phyloP scores from a whole-genome alignment of 257 asterid genomes.

The Nicotiana tabacum region DNA sequence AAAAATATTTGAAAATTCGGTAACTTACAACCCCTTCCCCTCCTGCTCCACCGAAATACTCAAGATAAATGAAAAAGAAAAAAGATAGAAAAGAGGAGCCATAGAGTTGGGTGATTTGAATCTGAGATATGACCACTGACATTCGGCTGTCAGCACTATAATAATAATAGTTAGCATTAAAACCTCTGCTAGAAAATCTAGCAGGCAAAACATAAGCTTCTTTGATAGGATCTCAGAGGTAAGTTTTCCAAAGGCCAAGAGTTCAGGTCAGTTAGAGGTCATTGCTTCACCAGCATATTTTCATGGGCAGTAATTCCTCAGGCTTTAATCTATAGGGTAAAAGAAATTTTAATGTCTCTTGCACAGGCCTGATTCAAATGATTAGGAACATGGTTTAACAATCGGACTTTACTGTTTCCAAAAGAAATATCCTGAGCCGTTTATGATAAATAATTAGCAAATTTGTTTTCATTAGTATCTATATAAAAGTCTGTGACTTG shows the following conservation, averaged over 20 bases:
- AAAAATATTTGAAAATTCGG: background rate
- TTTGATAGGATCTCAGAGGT: background rate
- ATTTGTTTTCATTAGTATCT: background rate
- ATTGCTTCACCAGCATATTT: background rate
- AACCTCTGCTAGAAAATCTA: background rate
- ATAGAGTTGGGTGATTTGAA: background rate
- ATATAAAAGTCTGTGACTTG: background rate
- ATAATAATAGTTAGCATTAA: background rate
- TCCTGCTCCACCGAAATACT: background rate
- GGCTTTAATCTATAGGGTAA: background rate
- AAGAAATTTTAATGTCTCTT: background rate
- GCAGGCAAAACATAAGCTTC: background rate
- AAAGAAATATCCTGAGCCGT: background rate
- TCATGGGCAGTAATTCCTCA: background rate
- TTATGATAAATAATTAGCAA: background rate
- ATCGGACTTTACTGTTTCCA: background rate
- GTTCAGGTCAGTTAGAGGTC: background rate
- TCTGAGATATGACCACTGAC: background rate
- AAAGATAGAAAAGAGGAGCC: background rate
- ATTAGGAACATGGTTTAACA: background rate
- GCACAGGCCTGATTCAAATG: background rate
- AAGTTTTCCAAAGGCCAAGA: background rate
- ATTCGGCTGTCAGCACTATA: background rate
- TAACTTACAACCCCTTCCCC: background rate
- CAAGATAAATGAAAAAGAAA: background rate